Evolutionary conservation across 1,139 yeast genomes (phyloP).

Genomic region (Suhomyces anneliseae): DNA sequence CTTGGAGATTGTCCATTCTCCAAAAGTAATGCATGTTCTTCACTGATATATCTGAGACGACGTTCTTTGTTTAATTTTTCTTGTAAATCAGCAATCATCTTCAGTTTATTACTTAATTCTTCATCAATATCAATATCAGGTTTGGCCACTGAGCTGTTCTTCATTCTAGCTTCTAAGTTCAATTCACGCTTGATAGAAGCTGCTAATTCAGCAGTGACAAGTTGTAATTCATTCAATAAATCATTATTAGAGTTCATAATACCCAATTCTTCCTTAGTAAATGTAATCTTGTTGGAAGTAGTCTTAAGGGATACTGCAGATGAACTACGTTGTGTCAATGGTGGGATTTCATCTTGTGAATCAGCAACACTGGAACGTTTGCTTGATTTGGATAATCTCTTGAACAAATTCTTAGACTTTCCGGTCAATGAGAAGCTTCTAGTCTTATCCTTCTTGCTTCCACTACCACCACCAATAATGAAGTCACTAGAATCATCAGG

Average conservation of each 20-base stretch:
- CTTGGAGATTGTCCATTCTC: constrained; percentile 59
- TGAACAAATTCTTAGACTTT: constrained; percentile 34
- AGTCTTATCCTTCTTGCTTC: constrained; percentile 19
- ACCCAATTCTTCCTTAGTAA: constrained; percentile 62
- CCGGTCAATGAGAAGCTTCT: constrained; percentile 28
- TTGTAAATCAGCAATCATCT: constrained; percentile 49
- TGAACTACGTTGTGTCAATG: constrained; percentile 4
- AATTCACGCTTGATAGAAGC: constrained; percentile 69
- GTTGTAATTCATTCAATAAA: constrained; percentile 60
- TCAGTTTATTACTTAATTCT: constrained; percentile 45
- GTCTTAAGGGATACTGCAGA: constrained; percentile 3
- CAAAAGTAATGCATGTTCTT: constrained; percentile 60
- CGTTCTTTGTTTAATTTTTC: constrained; percentile 64
- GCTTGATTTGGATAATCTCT: constrained; percentile 32
- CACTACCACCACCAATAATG: not conserved
- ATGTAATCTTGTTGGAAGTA: constrained; percentile 17
- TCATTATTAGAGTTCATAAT: constrained; percentile 59
- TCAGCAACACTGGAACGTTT: constrained; percentile 7
- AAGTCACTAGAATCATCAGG: constrained; percentile 8
- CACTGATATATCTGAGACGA: constrained; percentile 63
- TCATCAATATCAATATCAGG: constrained; percentile 14
- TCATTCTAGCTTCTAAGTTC: constrained; percentile 50
- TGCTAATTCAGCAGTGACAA: constrained; percentile 71
- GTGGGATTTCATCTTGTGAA: constrained; percentile 11
- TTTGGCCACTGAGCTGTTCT: constrained; percentile 6